Conservation (phyloP, 768 basidiomycete genomes). For the Collybia mongolica region DNA sequence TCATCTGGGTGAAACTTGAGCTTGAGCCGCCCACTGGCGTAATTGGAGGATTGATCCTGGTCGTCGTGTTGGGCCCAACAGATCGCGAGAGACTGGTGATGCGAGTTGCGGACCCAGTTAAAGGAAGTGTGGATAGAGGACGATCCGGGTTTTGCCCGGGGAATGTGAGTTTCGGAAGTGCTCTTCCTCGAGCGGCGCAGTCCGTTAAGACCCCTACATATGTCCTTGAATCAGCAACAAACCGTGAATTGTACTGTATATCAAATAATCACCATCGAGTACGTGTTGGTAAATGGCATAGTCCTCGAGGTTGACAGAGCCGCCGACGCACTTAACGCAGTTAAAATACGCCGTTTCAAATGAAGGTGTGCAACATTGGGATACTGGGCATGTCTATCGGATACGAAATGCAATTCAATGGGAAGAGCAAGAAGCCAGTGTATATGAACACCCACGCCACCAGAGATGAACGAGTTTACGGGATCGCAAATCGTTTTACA, state of each 20-base stretch:
- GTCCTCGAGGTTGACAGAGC: conserved; percentile 21
- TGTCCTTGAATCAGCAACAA: background rate
- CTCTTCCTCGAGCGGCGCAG: conserved; percentile 18
- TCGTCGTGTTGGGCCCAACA: background rate
- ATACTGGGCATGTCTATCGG: conserved; percentile 24
- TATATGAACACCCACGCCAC: conserved; percentile 2
- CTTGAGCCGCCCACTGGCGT: background rate
- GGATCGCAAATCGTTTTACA: conserved; percentile 31
- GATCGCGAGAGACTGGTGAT: background rate
- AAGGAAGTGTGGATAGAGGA: background rate
- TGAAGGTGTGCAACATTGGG: conserved; percentile 35
- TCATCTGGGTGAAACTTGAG: no score
- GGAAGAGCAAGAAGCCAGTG: background rate
- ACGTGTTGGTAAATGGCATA: conserved; percentile 26
- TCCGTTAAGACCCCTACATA: conserved; percentile 17
- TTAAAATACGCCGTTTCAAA: conserved; percentile 26
- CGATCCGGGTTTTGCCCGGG: conserved; percentile 15
- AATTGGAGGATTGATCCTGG: background rate
- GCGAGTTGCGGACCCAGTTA: background rate
- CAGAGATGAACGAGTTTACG: conserved; percentile 17
- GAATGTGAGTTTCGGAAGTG: conserved; percentile 23
- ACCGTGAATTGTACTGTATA: background rate
- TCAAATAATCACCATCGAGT: conserved; percentile 15
- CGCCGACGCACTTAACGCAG: conserved; percentile 13
- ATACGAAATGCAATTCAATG: background rate